phyloP scores from a whole-genome alignment of 1,284 basidiomycete genomes.

The Tetrapyrgos nigripes region DNA sequence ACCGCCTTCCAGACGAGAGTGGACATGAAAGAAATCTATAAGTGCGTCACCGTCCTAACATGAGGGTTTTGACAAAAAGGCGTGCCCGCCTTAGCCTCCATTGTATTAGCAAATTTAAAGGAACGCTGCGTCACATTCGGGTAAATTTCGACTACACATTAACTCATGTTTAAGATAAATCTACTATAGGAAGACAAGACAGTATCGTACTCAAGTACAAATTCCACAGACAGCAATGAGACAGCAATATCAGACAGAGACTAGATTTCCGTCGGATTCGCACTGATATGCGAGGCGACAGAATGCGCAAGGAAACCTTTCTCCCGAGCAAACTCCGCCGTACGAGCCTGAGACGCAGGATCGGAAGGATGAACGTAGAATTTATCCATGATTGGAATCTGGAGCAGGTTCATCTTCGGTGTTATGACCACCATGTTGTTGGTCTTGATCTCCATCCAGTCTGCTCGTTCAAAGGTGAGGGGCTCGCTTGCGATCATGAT shows the following conservation, averaged over 20 bases:
- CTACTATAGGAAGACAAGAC: constrained; percentile 10
- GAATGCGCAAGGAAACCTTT: constrained; percentile 62
- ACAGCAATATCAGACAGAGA: background rate
- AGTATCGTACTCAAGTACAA: background rate
- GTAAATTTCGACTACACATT: too few relatives aligned
- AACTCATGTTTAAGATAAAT: background rate
- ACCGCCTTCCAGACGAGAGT: constrained; percentile 67
- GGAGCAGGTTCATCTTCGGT: constrained; percentile 92
- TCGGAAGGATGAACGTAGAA: constrained; percentile 85
- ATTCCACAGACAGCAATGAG: constrained; percentile 3
- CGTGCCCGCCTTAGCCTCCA: too few relatives aligned
- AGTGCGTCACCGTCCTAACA: background rate
- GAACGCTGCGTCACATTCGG: too few relatives aligned
- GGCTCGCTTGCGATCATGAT: constrained; percentile 95
- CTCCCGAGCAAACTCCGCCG: constrained; percentile 76
- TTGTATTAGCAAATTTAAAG: too few relatives aligned
- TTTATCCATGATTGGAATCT: constrained; percentile 93
- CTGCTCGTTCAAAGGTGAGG: constrained; percentile 92
- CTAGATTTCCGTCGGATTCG: background rate
- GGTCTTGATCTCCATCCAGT: constrained; percentile 97
- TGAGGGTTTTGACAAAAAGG: constrained; percentile 8
- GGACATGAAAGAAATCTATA: constrained; percentile 8
- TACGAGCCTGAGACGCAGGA: constrained; percentile 65
- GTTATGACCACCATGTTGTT: constrained; percentile 94
- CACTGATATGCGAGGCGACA: background rate